phyloP scores from a whole-genome alignment of 2,329 filamentous ascomycete species.

The Stemphylium lycopersici region DNA sequence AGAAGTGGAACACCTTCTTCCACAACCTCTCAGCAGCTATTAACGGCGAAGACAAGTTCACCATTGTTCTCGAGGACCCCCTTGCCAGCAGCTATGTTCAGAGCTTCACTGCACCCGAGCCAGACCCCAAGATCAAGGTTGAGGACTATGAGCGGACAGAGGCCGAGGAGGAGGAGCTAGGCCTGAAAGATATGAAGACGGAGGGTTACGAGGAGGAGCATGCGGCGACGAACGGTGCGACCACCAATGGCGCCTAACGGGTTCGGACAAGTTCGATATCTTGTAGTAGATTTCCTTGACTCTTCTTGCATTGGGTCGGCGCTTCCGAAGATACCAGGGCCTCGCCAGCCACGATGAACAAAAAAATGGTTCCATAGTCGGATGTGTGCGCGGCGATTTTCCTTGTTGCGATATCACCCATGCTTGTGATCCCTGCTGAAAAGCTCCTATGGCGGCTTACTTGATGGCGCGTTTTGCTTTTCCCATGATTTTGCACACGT shows the following conservation, averaged over 20 bases:
- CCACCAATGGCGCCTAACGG: slow-evolving; percentile 22
- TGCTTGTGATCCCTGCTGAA: too few species aligned
- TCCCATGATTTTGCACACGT: neutral
- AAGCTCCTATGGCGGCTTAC: too few species aligned
- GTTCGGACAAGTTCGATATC: neutral
- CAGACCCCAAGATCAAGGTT: slow-evolving; percentile 80
- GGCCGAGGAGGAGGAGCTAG: slow-evolving; percentile 93
- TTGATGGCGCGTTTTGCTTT: too few species aligned
- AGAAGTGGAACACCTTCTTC: slow-evolving; percentile 84
- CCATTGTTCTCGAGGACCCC: slow-evolving; percentile 82
- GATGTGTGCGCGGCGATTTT: neutral
- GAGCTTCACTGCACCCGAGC: slow-evolving; percentile 77
- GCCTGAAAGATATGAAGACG: slow-evolving; percentile 88
- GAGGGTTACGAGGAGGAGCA: slow-evolving; percentile 75
- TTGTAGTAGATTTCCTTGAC: slow-evolving; percentile 26
- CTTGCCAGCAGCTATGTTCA: slow-evolving; percentile 94
- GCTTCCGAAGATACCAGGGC: slow-evolving; percentile 45
- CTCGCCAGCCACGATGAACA: slow-evolving; percentile 39
- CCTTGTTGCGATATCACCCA: too few species aligned
- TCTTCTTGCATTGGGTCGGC: slow-evolving; percentile 34
- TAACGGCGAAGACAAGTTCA: slow-evolving; percentile 78
- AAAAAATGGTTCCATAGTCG: slow-evolving; percentile 9
- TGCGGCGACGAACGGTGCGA: slow-evolving; percentile 33
- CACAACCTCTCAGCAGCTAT: slow-evolving; percentile 76
- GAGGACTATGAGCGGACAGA: slow-evolving; percentile 86